Evolutionary conservation across 2,329 filamentous ascomycete species (phyloP), one percentile per base, ranked within the genome.

Genomic region (Aspergillus fructus): DNA sequence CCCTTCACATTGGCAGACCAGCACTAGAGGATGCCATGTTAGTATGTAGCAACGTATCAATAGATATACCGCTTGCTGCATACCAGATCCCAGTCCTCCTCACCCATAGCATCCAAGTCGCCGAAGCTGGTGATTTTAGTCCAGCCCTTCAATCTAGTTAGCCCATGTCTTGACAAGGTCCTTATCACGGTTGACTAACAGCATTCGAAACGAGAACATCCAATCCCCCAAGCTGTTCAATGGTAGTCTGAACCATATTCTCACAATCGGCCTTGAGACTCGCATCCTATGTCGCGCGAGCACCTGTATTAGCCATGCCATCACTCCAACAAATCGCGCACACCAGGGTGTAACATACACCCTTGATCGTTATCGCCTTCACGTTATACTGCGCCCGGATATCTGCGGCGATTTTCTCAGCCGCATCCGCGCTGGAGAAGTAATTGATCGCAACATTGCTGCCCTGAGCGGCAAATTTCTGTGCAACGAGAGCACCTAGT

Each of bases 121-220:
- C 70, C 75, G 67, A 86, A 88, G 3, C 76, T 74, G 24, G 80
- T 76, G 62, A 87, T 82, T 59, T 81, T 82, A 0, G 85, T 88
- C 82, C 83, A 88, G 23, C 85, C 85, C 81, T 83, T 47, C 19
- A 8, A 33, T 23, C 51, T 27, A 54, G 53, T 55, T 34, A 59
- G 55, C 33, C 17, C 30, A 40, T 13, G 8, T 48, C 12, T 21
- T 8, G 3, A 17, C 45, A 41, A 41, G 6, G n/a, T 5, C 24
- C 5, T 15, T 3, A 12, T 34, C 4, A 40, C 7, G 12, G 12
- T 7, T 5, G 24, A 59, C 79, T 47, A 66, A 85, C 83, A 17
- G 88, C 89, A 71, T 94, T 94, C 2, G 88, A 89, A 66, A 93
- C 84, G 46, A 94, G 78, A 41, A 91, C 81, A 74, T 94, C 90